Percentiles rank a stretch among this genome's conserved stretches.
Conservation (phyloP, 495 filamentous ascomycete species). For the Sphaerosporella brunnea region DNA sequence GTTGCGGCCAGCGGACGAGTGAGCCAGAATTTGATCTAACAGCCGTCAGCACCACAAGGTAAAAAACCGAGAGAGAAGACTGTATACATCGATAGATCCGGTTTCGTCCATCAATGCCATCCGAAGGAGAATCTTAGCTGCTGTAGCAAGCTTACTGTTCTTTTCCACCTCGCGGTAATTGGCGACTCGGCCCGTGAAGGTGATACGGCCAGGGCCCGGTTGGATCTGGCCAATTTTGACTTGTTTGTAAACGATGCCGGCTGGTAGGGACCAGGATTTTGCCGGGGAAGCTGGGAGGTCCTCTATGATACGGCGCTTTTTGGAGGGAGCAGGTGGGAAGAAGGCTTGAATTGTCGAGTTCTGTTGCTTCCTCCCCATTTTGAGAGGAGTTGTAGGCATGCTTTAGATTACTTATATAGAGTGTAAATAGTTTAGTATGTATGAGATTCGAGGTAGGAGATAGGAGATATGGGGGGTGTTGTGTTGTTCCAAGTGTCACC, state of each 20-base stretch:
- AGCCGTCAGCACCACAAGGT: background rate
- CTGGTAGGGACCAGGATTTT: background rate
- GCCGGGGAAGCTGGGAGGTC: too few species aligned
- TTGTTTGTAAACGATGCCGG: background rate
- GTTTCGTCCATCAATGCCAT: conserved; percentile 6
- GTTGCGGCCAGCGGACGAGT: background rate
- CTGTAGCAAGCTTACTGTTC: background rate
- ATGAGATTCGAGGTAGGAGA: too few species aligned
- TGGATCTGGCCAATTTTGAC: conserved; percentile 1
- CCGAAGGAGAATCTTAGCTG: background rate
- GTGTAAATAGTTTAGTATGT: too few species aligned
- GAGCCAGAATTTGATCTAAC: conserved; percentile 4
- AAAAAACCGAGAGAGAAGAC: background rate
- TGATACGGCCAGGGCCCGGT: background rate
- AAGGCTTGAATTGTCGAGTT: conserved; percentile 3
- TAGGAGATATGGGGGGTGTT: too few species aligned
- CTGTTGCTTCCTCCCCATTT: too few species aligned
- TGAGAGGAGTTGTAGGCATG: too few species aligned
- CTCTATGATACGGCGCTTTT: too few species aligned
- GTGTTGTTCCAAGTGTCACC: too few species aligned
- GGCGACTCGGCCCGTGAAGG: conserved; percentile 3
- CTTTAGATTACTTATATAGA: too few species aligned
- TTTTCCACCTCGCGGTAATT: conserved; percentile 3
- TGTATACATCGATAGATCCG: conserved; percentile 3
- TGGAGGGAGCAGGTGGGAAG: background rate